A percentile compares a stretch with the other conserved stretches of the same genome.
Conservation (phyloP, 2,329 filamentous ascomycete species). For the Sclerotinia sclerotiorum region DNA sequence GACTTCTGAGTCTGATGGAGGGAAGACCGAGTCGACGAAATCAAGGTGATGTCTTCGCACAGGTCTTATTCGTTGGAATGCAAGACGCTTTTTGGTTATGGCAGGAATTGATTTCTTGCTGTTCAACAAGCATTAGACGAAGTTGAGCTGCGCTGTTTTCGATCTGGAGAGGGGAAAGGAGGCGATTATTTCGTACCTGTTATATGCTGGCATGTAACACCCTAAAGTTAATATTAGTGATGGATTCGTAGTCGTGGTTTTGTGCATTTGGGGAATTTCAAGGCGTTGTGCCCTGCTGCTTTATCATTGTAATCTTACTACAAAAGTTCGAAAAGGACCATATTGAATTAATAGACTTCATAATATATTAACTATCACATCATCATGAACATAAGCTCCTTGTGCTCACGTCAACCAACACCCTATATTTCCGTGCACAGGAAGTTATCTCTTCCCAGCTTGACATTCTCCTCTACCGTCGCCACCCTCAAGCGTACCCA, state of each 20-base stretch:
- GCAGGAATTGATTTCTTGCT: not conserved
- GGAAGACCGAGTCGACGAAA: not conserved
- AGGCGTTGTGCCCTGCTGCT: not conserved
- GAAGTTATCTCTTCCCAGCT: not conserved
- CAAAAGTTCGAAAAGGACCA: not conserved
- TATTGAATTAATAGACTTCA: not conserved
- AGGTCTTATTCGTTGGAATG: not conserved
- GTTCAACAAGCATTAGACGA: not conserved
- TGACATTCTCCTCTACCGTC: not conserved
- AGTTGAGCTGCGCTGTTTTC: not conserved
- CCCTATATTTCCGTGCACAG: not conserved
- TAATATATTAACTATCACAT: not conserved
- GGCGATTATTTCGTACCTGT: not conserved
- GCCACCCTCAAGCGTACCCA: not conserved
- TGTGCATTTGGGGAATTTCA: not conserved
- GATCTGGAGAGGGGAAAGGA: not conserved
- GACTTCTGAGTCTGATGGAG: not conserved
- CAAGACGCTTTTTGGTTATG: not conserved
- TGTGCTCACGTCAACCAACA: not conserved
- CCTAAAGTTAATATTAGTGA: not conserved
- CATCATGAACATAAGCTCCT: not conserved
- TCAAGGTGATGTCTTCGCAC: not conserved
- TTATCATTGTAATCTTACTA: not conserved
- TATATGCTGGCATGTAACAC: conserved; percentile 10
- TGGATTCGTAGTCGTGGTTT: not conserved